Evolutionary conservation across 495 filamentous ascomycete species (phyloP), one percentile per base, ranked within the genome.

Genomic region (Aspergillus kassunensis): DNA sequence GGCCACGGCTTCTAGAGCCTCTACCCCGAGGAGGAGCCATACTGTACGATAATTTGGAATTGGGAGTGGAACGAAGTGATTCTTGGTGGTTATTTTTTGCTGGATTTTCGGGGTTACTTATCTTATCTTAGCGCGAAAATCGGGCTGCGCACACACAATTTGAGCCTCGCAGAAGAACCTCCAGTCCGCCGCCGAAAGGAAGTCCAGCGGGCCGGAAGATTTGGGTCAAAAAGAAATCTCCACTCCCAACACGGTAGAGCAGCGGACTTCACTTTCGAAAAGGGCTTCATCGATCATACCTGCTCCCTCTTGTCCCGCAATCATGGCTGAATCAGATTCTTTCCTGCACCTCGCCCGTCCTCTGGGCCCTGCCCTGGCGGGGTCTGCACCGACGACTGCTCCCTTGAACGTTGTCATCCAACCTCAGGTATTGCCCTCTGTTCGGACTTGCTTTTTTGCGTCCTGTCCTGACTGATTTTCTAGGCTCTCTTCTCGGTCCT

Each of bases 401-500:
- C 95, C 93, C 69, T 78, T 98, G 60, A 89, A 85, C 72, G 90
- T 97, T 61, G 82, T 88, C 58, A 86, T 98, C 68, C 95, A 97
- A 70, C 91, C 93, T 63, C 92, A 96, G 81, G 92, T 95, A 82
- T 56, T 54, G 21, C 10, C 15, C 19, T 51, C 16, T 18, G 5
- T 16, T 20, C 18, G 8, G 7, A 43, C 18, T 7, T 20, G 12
- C 18, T 41, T 1, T 13, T 6, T 27, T 21, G 34, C 2, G 8
- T 33, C n/a, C n/a, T n/a, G n/a, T 44, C 34, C 25, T 59, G 44
- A 62, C 39, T 29, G 12, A 19, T 23, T 43, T 42, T 23, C 27
- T 60, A 96, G 89, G 90, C 93, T 46, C 81, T 98, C 50, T 92
- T 97, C 82, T 91, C 90, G 49, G 91, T 98, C 70, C 84, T 98